Base-by-base conservation (phyloP, 2,329 filamentous ascomycete genomes). In the Hymenoscyphus scutula region DNA sequence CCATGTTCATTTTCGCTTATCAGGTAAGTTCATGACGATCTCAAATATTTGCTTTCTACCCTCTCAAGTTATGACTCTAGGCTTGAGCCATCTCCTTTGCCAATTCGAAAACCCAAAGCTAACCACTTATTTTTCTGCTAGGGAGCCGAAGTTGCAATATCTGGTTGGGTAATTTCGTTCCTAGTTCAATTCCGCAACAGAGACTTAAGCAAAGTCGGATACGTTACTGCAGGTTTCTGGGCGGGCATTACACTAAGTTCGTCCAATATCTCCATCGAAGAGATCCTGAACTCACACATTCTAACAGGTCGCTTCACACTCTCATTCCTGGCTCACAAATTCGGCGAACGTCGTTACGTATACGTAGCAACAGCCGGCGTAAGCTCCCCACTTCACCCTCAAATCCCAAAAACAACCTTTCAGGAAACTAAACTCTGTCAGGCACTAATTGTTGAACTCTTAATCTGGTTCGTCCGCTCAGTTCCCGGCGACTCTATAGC, bases 101-200 rank as follows among this genome's bases (percentile, higher is more conserved):
- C 8, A 34, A 34, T 10, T 10, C 32, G 8, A 34, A 34, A 34
- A 34, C 8, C 7, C 32, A 34, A 34, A 34, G 32, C 32, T 34
- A 34, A 34, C 32, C 32, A 7, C 11, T 34, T 34, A 34, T 34
- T 34, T 34, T 5, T 10, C 7, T 10, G 11, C 32, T n/a, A 34
- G 32, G 32, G 90, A 25, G 88, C 89, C 53, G 90, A 94, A 75
- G 90, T 95, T 17, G 87, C 87, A 23, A 90, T 92, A 66, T 90
- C 88, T 0, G 90, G 91, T 56, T 95, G 91, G 91, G 87, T 93
- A 54, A 91, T 93, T 65, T 91, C 89, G 1, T 95, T 92, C 77
- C 78, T 95, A 48, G 91, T 94, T 74, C 82, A 83, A 58, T 84
- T 87, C 65, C 87, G 90, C 53, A 78, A 85, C 60, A 90, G 89